Conservation (phyloP, 2,329 filamentous ascomycete genomes). For the Talaromyces sp. region DNA sequence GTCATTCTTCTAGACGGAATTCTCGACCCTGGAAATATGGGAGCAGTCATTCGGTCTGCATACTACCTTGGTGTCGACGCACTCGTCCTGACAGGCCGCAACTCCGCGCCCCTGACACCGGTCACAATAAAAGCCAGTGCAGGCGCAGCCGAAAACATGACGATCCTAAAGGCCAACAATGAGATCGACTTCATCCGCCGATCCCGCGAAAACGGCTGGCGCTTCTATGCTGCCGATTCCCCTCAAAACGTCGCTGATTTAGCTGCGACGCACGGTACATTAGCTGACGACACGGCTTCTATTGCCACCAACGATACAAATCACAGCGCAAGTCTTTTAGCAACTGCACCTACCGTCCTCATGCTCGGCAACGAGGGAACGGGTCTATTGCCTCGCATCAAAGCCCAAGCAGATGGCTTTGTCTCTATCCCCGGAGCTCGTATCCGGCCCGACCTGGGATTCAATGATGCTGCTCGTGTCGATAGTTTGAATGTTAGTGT, state of each 20-base stretch:
- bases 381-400: constrained; percentile 65
- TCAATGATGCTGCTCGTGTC: constrained; percentile 52
- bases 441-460: constrained; percentile 39
- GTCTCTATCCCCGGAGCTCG: constrained; percentile 60
- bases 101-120: constrained; percentile 70
- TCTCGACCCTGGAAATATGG: constrained; percentile 84
- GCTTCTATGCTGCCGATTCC: constrained; percentile 70
- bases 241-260: constrained; percentile 29
- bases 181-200: constrained; percentile 66
- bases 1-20: constrained; percentile 46
- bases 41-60: constrained; percentile 81
- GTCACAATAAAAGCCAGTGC: constrained; percentile 83
- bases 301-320: constrained; percentile 39
- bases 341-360: constrained; percentile 66
- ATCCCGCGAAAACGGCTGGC: constrained; percentile 73
- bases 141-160: constrained; percentile 78
- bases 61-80: constrained; percentile 89
- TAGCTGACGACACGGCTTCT: constrained; percentile 25
- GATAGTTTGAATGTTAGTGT: constrained; percentile 95
- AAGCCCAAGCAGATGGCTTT: constrained; percentile 61
- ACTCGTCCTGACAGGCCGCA: constrained; percentile 70
- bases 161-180: constrained; percentile 66
- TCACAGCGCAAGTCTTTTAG: constrained; percentile 39
- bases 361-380: constrained; percentile 80
- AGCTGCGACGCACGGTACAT: constrained; percentile 13